Percentiles rank a stretch among this genome's conserved stretches.
Evolutionary conservation across 2,329 filamentous ascomycete species (phyloP).

Genomic region (Ceratocystis albifundus): DNA sequence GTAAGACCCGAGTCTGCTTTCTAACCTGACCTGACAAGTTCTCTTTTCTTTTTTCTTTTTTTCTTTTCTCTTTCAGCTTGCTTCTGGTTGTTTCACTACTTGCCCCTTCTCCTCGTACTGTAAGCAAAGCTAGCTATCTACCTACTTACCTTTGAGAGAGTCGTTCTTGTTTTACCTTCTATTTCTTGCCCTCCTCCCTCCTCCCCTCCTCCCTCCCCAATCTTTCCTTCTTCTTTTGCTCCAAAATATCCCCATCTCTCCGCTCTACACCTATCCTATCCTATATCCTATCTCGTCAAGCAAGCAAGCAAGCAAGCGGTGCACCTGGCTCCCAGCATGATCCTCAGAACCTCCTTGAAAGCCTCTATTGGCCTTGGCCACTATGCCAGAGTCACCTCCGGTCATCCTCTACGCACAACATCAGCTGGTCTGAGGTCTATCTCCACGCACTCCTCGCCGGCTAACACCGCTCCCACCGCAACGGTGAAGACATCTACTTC

Average conservation of each 20-base stretch:
- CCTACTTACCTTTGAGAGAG: too few relatives aligned
- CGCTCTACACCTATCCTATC: too few relatives aligned
- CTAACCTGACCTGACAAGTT: too few relatives aligned
- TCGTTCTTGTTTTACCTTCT: too few relatives aligned
- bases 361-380: slow-evolving; percentile 10
- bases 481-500: neutral
- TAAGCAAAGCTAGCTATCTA: too few relatives aligned
- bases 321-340: neutral
- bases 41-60: too few relatives aligned
- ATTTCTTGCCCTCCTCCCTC: neutral
- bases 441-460: neutral
- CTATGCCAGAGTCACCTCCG: neutral
- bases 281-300: neutral
- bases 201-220: neutral
- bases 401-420: neutral
- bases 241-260: neutral
- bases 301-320: neutral
- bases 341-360: slow-evolving; percentile 4
- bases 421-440: neutral
- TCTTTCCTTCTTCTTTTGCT: neutral
- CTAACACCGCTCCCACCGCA: neutral
- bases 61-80: neutral
- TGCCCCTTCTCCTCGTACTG: neutral
- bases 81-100: neutral
- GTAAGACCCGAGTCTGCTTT: neutral